Percentiles rank a stretch among this genome's conserved stretches.
Conservation (phyloP, 2,329 filamentous ascomycete genomes). For the Colletotrichum scovillei region DNA sequence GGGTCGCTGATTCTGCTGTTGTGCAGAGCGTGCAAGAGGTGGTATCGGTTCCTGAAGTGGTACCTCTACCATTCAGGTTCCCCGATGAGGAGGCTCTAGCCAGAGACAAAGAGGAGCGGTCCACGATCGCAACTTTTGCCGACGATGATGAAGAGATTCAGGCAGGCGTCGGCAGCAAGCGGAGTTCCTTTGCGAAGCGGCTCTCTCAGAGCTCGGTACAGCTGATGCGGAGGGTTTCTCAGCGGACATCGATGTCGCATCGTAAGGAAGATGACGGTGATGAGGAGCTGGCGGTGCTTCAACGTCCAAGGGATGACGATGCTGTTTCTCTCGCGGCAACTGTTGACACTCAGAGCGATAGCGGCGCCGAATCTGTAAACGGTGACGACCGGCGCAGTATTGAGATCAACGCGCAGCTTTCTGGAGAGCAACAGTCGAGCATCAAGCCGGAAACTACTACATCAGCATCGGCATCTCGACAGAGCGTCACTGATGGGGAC, state of each 20-base stretch:
- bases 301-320: conserved; percentile 45
- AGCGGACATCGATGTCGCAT: conserved; percentile 37
- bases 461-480: not conserved
- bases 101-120: conserved; percentile 63
- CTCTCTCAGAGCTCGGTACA: conserved; percentile 59
- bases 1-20: not conserved
- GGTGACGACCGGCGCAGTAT: conserved; percentile 44
- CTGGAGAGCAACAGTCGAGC: conserved; percentile 36
- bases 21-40: conserved; percentile 5
- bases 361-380: conserved; percentile 46
- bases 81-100: conserved; percentile 54
- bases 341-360: conserved; percentile 64
- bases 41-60: conserved; percentile 62
- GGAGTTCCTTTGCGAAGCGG: conserved; percentile 57
- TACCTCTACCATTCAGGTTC: conserved; percentile 75
- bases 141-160: conserved; percentile 63
- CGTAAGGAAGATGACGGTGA: conserved; percentile 41
- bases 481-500: not conserved
- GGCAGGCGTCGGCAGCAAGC: conserved; percentile 41
- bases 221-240: conserved; percentile 52
- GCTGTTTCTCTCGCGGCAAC: conserved; percentile 69
- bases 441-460: not conserved
- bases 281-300: conserved; percentile 58
- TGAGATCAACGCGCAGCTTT: conserved; percentile 54
- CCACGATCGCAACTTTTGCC: conserved; percentile 77